Conservation (phyloP, 169 alveolate genomes). For the Besnoitia besnoiti region DNA sequence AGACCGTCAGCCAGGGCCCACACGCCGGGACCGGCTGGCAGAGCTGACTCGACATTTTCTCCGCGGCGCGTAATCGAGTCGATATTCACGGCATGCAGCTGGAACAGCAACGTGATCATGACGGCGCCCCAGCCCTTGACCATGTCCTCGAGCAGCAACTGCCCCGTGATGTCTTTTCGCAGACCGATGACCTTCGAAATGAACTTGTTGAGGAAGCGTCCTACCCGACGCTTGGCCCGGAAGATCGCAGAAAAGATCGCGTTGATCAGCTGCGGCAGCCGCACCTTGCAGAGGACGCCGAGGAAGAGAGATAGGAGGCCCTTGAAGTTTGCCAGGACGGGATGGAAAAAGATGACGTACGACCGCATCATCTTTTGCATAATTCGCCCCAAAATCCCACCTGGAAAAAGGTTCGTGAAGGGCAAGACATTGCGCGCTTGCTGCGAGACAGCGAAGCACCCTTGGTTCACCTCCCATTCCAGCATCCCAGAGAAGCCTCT, state of each 20-base stretch:
- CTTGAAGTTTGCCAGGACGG: constrained; percentile 56
- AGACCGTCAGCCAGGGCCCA: constrained; percentile 65
- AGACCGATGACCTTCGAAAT: constrained; percentile 16
- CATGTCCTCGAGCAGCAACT: constrained; percentile 51
- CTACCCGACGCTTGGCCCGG: constrained; percentile 49
- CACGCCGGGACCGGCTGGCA: constrained; percentile 54
- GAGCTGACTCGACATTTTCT: constrained; percentile 38
- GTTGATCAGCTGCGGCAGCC: constrained; percentile 5
- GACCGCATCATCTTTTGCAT: constrained; percentile 56
- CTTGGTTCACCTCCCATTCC: constrained; percentile 43
- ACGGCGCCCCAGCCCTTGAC: constrained; percentile 40
- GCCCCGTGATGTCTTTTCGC: constrained; percentile 57
- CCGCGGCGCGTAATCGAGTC: constrained; percentile 47
- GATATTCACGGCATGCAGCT: constrained; percentile 59
- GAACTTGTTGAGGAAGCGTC: constrained; percentile 45
- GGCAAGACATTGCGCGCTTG: constrained; percentile 52
- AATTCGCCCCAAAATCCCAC: constrained; percentile 57
- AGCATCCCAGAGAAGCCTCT: constrained; percentile 34
- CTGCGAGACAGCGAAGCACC: constrained; percentile 60
- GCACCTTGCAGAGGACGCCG: constrained; percentile 57
- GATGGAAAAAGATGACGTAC: constrained; percentile 55
- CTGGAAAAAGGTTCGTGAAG: constrained; percentile 51
- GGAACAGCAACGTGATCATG: constrained; percentile 64
- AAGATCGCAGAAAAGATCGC: constrained; percentile 32
- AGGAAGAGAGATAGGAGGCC: constrained; percentile 59